A percentile compares a stretch with the other conserved stretches of the same genome.
Evolutionary conservation across 495 filamentous ascomycete genomes (phyloP).

Genomic region (Cryomyces minteri): DNA sequence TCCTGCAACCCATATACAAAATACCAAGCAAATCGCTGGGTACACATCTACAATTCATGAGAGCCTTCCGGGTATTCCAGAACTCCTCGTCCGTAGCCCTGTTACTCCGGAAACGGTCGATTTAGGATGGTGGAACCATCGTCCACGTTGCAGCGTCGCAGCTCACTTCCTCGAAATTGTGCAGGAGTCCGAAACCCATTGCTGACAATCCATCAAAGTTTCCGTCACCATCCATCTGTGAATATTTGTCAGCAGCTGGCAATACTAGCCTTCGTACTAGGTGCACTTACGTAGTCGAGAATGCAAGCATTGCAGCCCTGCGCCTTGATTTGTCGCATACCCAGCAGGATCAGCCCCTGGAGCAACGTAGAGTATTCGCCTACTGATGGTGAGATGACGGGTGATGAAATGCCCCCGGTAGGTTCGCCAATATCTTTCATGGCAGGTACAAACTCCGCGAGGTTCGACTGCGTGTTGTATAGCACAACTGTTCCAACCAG

Average conservation of each 20-base stretch:
- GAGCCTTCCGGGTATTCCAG: no score
- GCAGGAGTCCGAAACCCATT: constrained; percentile 59
- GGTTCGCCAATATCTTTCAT: constrained; percentile 35
- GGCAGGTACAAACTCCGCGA: constrained; percentile 53
- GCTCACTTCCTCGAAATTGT: constrained; percentile 64
- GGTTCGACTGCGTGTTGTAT: constrained; percentile 44
- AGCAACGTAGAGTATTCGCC: constrained; percentile 53
- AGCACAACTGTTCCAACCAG: constrained; percentile 72
- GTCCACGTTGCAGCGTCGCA: constrained; percentile 55
- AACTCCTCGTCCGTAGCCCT: no score
- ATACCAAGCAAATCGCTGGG: no score
- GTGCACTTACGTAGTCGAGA: constrained; percentile 51
- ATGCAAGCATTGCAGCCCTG: constrained; percentile 50
- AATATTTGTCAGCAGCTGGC: constrained; percentile 11
- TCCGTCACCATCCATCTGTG: constrained; percentile 50
- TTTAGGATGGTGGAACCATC: constrained; percentile 29
- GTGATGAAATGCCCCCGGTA: constrained; percentile 60
- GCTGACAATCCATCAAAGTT: constrained; percentile 49
- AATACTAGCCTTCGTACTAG: neutral
- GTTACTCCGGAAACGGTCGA: neutral
- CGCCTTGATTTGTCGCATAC: constrained; percentile 64
- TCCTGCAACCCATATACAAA: no score
- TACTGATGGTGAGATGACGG: constrained; percentile 50
- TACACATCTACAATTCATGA: no score
- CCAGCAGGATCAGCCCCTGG: constrained; percentile 66